phyloP scores from a whole-genome alignment of 805 yeast species.

The Yarrowia phangngaensis region DNA sequence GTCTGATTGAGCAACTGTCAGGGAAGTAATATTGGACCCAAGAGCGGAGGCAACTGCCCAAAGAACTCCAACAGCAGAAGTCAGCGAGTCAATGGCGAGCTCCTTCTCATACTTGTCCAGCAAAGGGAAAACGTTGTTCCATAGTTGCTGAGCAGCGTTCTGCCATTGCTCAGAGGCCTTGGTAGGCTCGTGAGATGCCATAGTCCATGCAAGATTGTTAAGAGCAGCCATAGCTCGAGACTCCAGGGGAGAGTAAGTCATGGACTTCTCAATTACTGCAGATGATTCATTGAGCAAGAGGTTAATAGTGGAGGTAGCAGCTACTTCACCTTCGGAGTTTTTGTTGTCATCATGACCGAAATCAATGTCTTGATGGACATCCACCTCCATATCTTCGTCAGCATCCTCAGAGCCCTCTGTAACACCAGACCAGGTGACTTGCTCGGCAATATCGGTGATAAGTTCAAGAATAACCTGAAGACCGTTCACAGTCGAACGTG shows the following conservation, averaged over 20 bases:
- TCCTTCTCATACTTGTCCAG: conserved; percentile 31
- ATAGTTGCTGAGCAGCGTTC: conserved; percentile 34
- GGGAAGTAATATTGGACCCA: conserved; percentile 29
- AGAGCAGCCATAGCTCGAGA: conserved; percentile 60
- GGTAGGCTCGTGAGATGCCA: conserved; percentile 35
- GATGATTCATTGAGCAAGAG: conserved; percentile 28
- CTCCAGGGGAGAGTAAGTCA: conserved; percentile 43
- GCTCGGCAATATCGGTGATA: conserved; percentile 69
- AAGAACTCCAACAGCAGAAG: conserved; percentile 43
- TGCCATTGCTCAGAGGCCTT: conserved; percentile 43
- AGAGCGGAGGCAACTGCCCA: conserved; percentile 45
- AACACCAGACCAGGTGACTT: conserved; percentile 39
- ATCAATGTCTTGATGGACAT: conserved; percentile 23
- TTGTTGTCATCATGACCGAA: conserved; percentile 22
- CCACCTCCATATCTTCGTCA: conserved; percentile 29
- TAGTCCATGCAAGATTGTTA: conserved; percentile 68
- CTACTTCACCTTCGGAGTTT: conserved; percentile 26
- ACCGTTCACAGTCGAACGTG: conserved; percentile 49
- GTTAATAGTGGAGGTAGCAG: conserved; percentile 29
- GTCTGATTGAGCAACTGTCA: conserved; percentile 22
- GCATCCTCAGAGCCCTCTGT: conserved; percentile 28
- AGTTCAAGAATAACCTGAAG: conserved; percentile 72
- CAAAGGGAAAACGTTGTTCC: conserved; percentile 32
- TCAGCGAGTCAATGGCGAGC: conserved; percentile 33
- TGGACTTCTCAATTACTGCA: conserved; percentile 39